Conservation (phyloP, 495 filamentous ascomycete genomes). For the Penicillium goetzii region DNA sequence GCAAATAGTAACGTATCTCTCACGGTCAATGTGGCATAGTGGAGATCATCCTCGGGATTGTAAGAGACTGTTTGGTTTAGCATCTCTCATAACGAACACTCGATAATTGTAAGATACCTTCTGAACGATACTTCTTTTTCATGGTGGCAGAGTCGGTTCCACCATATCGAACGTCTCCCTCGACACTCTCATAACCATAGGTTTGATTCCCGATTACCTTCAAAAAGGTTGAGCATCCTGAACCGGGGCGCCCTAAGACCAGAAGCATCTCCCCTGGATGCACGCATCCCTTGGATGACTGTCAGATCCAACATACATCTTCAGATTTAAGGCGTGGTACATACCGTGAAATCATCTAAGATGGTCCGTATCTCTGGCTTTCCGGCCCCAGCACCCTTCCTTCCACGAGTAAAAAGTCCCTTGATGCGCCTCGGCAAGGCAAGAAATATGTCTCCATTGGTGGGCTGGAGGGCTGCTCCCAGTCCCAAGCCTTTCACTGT, state of each 20-base stretch:
- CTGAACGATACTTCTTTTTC: slow-evolving; percentile 66
- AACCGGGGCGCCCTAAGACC: slow-evolving; percentile 72
- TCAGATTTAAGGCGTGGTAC: slow-evolving; percentile 36
- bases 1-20: slow-evolving; percentile 73
- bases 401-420: slow-evolving; percentile 45
- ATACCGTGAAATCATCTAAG: slow-evolving; percentile 61
- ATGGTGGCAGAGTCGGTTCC: slow-evolving; percentile 62
- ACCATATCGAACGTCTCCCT: slow-evolving; percentile 68
- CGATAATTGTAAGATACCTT: slow-evolving; percentile 38
- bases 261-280: slow-evolving; percentile 58
- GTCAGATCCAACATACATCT: slow-evolving; percentile 39
- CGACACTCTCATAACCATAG: slow-evolving; percentile 62
- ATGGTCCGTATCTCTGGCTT: slow-evolving; percentile 64
- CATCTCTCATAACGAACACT: background rate
- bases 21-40: slow-evolving; percentile 75
- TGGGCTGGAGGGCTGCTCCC: slow-evolving; percentile 68
- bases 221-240: slow-evolving; percentile 73
- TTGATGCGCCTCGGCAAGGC: slow-evolving; percentile 57
- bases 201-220: slow-evolving; percentile 71
- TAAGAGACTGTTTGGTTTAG: slow-evolving; percentile 51
- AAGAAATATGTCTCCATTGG: slow-evolving; percentile 65
- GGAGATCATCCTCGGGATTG: slow-evolving; percentile 75
- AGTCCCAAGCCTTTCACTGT: slow-evolving; percentile 70
- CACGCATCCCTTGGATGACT: slow-evolving; percentile 44
- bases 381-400: slow-evolving; percentile 45